Base-by-base conservation (phyloP, 2,329 filamentous ascomycete species). In the Colletotrichum sp. region DNA sequence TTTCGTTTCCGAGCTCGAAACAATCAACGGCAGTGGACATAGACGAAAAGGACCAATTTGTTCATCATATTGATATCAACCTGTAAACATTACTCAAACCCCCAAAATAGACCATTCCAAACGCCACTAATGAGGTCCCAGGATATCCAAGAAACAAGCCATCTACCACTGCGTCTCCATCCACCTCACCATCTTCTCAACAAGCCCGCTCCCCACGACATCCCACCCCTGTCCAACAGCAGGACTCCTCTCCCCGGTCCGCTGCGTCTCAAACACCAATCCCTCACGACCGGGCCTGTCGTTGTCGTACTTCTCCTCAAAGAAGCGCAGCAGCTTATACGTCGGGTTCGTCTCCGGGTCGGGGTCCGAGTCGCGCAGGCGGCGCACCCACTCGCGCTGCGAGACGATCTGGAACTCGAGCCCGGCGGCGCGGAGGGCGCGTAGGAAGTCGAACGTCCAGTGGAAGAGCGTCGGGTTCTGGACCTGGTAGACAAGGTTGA, bases 391-490 rank as follows among this genome's bases (percentile, higher is more conserved):
- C 69, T 89, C 85, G 10, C 82, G 81, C 52, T 86, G 83, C 4
- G 84, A 76, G 2, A 91, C 85, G 8, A 83, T 80, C 22, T 86
- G 82, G 64, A 89, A 90, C 18, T 83, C 74, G 8, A 91, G 79
- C 0, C 89, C 88, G 0, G 87, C 84, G 0, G 81, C 79, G n/a
- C 80, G 81, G 9, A 92, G 81, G 5, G 86, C 85, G 3, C 90
- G 90, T 0, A 92, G 84, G 4, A 93, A 81, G 67, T 91, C 88
- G 0, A 83, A 73, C 0, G 88, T 90, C 89, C 89, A 92, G 34
- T 87, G 84, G 77, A 90, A 87, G 1, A 83, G 81, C 8, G 78
- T 81, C 0, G 86, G 86, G 74, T 91, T 91, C n/a, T 89, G 84
- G 10, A 93, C 82, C 73, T 92, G 89, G 74, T 88, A 90, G 18